Evolutionary conservation across 495 filamentous ascomycete species (phyloP), one percentile per base, ranked within the genome.

Genomic region (Aspergillus egyptiacus): DNA sequence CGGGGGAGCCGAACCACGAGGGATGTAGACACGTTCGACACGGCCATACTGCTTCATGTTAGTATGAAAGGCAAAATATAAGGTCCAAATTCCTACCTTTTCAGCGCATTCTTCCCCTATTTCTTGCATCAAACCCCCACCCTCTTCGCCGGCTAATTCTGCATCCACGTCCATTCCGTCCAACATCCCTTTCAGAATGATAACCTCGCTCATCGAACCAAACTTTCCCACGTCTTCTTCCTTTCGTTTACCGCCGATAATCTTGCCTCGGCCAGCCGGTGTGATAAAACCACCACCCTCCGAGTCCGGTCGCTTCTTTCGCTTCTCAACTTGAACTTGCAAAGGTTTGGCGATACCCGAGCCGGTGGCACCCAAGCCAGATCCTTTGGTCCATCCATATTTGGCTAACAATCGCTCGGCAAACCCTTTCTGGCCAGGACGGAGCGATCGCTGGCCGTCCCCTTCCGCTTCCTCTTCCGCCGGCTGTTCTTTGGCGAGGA

Each of bases 61-160:
- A 51, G 38, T n/a, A 45, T 30, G 20, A 11, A 24, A 10, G 18
- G 19, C 7, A 14, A 11, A 32, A 9, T 38, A 13, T 10, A 44
- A 15, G 37, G 5, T 24, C 18, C 25, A 11, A 20, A 23, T 37
- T 55, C 69, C 41, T 55, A 82, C 78, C 78, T 90, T 87, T 38
- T 86, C 78, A 32, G 80, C 79, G 65, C 91, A 96, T 64, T 93
- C 88, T 49, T 95, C 87, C 15, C 93, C 93, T 62, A 98, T 95
- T 67, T 96, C 89, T 67, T 96, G 90, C 56, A 88, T 79, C 54
- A 98, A 62, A 0, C 84, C 86, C 10, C 84, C 84, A 3, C 50
- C 50, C 49, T 81, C 59, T 23, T 75, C 68, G 5, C 62, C 60
- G 24, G 69, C 68, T 54, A 85, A 62, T 68, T 96, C 94, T 1